Evolutionary conservation across 2,329 filamentous ascomycete genomes (phyloP).

Genomic region (Claviceps sp.): DNA sequence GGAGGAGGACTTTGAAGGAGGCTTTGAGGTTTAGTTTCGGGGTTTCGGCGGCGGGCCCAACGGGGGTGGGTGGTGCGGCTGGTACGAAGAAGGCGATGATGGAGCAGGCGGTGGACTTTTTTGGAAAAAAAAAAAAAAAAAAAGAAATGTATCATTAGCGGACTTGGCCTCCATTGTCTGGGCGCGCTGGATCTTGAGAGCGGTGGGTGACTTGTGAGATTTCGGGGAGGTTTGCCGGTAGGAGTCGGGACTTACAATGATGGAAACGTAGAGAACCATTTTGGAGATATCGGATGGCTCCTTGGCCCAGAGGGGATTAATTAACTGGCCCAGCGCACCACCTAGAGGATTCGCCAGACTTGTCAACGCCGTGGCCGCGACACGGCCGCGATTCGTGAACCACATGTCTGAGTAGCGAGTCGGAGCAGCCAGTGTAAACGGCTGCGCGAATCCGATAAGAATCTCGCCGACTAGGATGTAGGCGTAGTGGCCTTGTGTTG

Average conservation of each 20-base stretch:
- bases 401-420: slow-evolving; percentile 87
- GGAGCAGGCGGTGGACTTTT: slow-evolving; percentile 32
- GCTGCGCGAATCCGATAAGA: slow-evolving; percentile 76
- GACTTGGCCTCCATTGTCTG: too few relatives aligned
- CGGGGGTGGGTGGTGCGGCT: slow-evolving; percentile 60
- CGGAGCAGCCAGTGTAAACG: slow-evolving; percentile 80
- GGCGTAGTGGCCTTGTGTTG: slow-evolving; percentile 51
- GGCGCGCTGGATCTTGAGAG: background rate
- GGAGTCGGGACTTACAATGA: slow-evolving; percentile 48
- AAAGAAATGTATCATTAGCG: background rate
- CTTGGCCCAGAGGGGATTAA: slow-evolving; percentile 65
- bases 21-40: slow-evolving; percentile 38
- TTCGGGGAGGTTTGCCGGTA: background rate
- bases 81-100: slow-evolving; percentile 77
- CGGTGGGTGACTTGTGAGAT: background rate
- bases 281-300: slow-evolving; percentile 53
- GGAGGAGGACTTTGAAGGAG: slow-evolving; percentile 38
- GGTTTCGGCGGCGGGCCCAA: slow-evolving; percentile 51
- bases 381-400: slow-evolving; percentile 76
- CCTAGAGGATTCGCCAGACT: slow-evolving; percentile 84
- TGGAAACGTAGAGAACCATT: slow-evolving; percentile 73
- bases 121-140: too few relatives aligned
- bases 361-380: slow-evolving; percentile 74
- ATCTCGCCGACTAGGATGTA: slow-evolving; percentile 86
- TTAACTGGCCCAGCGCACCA: slow-evolving; percentile 74